A percentile compares a stretch with the other conserved stretches of the same genome.
These are phyloP conservation scores for Trypethelium eluteriae DNA, from an alignment of 495 filamentous ascomycete species.

Conservation along the genomic window DNA sequence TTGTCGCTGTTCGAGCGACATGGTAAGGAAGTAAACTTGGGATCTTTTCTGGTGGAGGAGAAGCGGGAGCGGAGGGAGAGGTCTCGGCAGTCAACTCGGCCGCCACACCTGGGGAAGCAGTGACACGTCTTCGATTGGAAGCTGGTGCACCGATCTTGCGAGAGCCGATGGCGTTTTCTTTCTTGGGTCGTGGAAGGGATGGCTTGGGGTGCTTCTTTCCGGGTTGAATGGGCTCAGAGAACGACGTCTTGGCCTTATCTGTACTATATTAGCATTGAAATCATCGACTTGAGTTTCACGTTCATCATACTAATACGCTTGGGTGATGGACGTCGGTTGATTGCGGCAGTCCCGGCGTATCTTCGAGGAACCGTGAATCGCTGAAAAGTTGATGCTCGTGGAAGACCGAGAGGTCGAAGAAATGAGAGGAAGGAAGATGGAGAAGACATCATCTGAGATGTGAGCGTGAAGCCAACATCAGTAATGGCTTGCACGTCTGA, in stretches of 20 bases:
- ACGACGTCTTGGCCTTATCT: slow-evolving; percentile 20
- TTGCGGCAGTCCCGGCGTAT: slow-evolving; percentile 22
- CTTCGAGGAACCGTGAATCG: slow-evolving; percentile 29
- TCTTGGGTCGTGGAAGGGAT: slow-evolving; percentile 26
- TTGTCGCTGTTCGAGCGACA: slow-evolving; percentile 60
- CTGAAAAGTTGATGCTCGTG: slow-evolving; percentile 27
- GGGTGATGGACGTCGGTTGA: slow-evolving; percentile 4
- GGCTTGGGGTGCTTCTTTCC: slow-evolving; percentile 17
- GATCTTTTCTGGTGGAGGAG: slow-evolving; percentile 19
- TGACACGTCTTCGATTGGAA: slow-evolving; percentile 23
- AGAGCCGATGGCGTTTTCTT: slow-evolving; percentile 24
- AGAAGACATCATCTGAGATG: neutral
- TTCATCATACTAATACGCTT: neutral
- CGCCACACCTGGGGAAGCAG: slow-evolving; percentile 8
- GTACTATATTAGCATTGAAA: neutral
- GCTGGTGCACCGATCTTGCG: slow-evolving; percentile 27
- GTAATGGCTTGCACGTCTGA: too few species aligned
- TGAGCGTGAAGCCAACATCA: neutral
- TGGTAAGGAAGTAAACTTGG: slow-evolving; percentile 51
- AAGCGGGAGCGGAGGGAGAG: slow-evolving; percentile 6
- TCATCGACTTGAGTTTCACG: neutral
- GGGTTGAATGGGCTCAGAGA: slow-evolving; percentile 20
- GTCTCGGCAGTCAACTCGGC: neutral
- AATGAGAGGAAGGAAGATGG: slow-evolving; percentile 27
- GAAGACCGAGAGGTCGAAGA: slow-evolving; percentile 30